Percentiles rank a stretch among this genome's conserved stretches.
Conservation (phyloP, 2,329 filamentous ascomycete genomes). For the Botrytis deweyae region DNA sequence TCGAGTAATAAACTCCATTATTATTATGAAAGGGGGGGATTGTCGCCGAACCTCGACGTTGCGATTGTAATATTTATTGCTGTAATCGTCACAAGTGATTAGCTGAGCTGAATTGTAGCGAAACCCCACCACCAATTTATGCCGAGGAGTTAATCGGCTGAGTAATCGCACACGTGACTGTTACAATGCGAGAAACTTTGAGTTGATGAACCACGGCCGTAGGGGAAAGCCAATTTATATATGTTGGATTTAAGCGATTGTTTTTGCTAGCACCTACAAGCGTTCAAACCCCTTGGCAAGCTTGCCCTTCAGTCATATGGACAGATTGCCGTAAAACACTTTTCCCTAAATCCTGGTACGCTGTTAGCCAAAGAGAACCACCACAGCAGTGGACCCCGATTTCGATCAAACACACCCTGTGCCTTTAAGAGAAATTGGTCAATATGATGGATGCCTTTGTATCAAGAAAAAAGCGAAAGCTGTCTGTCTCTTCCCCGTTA, state of each 20-base stretch:
- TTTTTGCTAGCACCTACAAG: background rate
- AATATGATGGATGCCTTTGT: conserved; percentile 58
- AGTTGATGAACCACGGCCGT: background rate
- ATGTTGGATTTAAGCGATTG: fast-evolving
- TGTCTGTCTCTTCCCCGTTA: conserved; percentile 28
- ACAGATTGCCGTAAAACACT: background rate
- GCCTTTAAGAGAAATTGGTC: background rate
- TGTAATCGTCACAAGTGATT: background rate
- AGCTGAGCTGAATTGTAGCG: background rate
- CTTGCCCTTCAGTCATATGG: background rate
- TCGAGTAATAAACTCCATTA: conserved; percentile 92
- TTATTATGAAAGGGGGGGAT: background rate
- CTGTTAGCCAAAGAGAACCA: background rate
- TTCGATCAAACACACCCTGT: background rate
- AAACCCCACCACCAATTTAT: background rate
- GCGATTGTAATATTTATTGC: background rate
- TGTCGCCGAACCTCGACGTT: background rate
- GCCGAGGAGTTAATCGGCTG: background rate
- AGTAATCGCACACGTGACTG: background rate
- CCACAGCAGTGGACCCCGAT: background rate
- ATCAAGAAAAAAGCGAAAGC: conserved; percentile 53
- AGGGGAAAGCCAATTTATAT: background rate
- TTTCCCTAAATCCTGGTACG: background rate
- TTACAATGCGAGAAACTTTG: fast-evolving
- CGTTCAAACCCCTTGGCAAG: background rate